These are phyloP conservation scores for Nicotiana knightiana DNA, from an alignment of 257 asterid species.

Conservation along the genomic window DNA sequence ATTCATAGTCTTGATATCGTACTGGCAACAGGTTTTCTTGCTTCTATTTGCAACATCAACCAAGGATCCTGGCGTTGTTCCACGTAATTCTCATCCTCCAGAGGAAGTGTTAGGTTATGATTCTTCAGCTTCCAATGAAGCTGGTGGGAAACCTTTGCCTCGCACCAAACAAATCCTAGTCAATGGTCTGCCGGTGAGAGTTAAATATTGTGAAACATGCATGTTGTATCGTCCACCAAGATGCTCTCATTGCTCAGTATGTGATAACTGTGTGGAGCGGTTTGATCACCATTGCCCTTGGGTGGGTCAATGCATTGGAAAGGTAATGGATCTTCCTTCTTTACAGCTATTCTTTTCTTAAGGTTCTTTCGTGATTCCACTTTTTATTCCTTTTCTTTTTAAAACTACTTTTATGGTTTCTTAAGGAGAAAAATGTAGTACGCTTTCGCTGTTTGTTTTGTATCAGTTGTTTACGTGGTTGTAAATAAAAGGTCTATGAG, in stretches of 20 bases:
- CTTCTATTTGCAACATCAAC: conserved; percentile 66
- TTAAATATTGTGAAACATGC: conserved; percentile 78
- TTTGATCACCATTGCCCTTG: conserved; percentile 93
- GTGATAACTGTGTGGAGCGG: conserved; percentile 74
- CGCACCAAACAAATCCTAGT: conserved; percentile 47
- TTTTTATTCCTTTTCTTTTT: background rate
- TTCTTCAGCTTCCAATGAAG: conserved; percentile 27
- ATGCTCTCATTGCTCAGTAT: conserved; percentile 83
- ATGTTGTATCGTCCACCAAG: conserved; percentile 86
- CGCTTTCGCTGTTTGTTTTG: background rate
- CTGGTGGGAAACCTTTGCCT: conserved; percentile 33
- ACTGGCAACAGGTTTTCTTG: conserved; percentile 15
- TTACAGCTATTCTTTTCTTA: background rate
- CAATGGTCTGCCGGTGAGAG: conserved; percentile 55
- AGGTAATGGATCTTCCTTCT: conserved; percentile 30
- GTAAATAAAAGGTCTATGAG: background rate
- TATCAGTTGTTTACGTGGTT: background rate
- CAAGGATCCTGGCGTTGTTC: conserved; percentile 76
- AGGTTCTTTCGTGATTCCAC: background rate
- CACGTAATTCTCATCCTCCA: conserved; percentile 57
- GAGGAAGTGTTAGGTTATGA: conserved; percentile 29
- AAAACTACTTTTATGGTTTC: background rate
- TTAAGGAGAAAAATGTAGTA: background rate
- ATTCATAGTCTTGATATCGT: background rate
- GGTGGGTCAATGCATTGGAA: conserved; percentile 86